Base-by-base conservation (phyloP, 23 red algal genomes). In the Chondrus crispus region DNA sequence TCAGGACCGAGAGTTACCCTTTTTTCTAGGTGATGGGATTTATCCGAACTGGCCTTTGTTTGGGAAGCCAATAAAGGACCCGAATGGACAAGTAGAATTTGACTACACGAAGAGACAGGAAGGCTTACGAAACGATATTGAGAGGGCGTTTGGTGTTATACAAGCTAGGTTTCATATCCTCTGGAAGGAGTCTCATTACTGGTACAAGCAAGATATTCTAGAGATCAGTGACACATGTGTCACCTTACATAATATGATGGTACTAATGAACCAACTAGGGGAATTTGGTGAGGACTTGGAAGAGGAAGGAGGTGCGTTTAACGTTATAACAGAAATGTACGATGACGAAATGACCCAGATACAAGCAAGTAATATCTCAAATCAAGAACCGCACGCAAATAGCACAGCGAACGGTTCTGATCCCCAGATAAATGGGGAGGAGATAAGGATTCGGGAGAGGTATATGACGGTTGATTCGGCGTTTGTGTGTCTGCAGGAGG, bases 101-200 rank as follows among this genome's bases (percentile, higher is more conserved):
- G n/a, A 43, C 18, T 88, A 74, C 38, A 88, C 68, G 52, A 68
- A 42, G 51, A 18, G 40, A 52, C 84, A 88, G 28, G 39, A 88
- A 88, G 62, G 30, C 28, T 40, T 58, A 70, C 2, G 62, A 24
- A 88, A 54, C 22, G 84, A 88, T 43, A 73, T 50, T 52, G 62
- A 88, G 52, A 71, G 84, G 24, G 28, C 62, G 7, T 88, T 88
- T 73, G 84, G 84, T 13, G 84, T 88, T 52, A n/a, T 88, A 26
- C 62, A 88, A 44, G 0, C 43, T 22, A 5, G 84, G 32, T 71
- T 88, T 47, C 20, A 50, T 33, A 39, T 72, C 14, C 58, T 88
- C 24, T 44, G 84, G 28, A 63, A 88, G 38, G 84, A 88, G 3
- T 40, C 62, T 3, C 14, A 63, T 41, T 37, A 73, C 30, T 88